phyloP scores from a whole-genome alignment of 805 yeast species.

The Candida oleophila region DNA sequence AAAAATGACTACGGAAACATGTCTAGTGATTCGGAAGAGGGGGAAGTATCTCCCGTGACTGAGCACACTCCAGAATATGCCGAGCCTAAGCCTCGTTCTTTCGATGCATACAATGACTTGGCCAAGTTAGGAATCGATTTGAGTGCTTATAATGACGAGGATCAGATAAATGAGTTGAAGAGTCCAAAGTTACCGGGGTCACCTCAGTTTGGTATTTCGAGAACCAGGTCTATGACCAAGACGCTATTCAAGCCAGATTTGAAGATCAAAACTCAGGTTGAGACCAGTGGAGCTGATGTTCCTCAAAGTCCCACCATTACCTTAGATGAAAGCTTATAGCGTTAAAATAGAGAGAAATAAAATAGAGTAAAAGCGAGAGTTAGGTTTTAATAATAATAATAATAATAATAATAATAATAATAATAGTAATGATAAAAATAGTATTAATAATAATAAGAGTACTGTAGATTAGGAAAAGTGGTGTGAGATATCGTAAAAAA shows the following conservation, averaged over 20 bases:
- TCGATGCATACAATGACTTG: constrained; percentile 27
- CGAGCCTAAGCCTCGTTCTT: constrained; percentile 37
- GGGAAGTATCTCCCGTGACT: constrained; percentile 2
- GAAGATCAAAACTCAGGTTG: constrained; percentile 17
- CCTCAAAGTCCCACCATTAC: constrained; percentile 38
- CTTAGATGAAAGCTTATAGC: constrained; percentile 29
- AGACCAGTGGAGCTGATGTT: background rate
- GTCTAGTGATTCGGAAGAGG: constrained; percentile 6
- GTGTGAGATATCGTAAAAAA: too few relatives aligned
- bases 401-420: too few relatives aligned
- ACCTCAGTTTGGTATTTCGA: constrained; percentile 2
- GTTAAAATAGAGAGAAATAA: too few relatives aligned
- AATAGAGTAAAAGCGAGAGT: too few relatives aligned
- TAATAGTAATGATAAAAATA: too few relatives aligned
- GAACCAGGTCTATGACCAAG: constrained; percentile 30
- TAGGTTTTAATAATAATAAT: too few relatives aligned
- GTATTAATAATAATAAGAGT: too few relatives aligned
- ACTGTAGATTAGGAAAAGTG: too few relatives aligned
- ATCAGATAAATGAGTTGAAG: constrained; percentile 20
- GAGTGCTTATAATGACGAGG: constrained; percentile 19
- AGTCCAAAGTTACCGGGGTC: constrained; percentile 5
- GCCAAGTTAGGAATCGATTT: constrained; percentile 32
- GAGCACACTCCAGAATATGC: constrained; percentile 15
- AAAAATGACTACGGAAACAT: constrained; percentile 16
- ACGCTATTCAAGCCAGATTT: constrained; percentile 37